phyloP scores from a whole-genome alignment of 2,329 filamentous ascomycete species.

The Talaromyces verruculosus region DNA sequence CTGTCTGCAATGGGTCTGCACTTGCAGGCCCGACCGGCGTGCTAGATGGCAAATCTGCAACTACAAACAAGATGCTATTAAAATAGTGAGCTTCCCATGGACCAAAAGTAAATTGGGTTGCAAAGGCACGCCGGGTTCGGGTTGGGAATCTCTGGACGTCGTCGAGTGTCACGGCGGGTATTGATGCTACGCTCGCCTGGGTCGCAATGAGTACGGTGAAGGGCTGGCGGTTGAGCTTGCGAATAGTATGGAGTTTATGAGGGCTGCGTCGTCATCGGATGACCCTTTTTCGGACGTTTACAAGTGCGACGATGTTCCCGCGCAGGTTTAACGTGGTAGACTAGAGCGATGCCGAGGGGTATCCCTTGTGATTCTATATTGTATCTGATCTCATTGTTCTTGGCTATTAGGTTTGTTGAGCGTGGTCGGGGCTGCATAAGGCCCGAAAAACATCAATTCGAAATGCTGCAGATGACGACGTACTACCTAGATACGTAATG shows the following conservation, averaged over 20 bases:
- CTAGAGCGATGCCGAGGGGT: not conserved
- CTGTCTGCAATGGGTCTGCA: not conserved
- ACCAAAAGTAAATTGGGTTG: not conserved
- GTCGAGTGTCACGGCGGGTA: not conserved
- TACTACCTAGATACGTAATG: no score
- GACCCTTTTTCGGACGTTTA: not conserved
- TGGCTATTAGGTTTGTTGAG: no score
- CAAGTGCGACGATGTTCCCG: not conserved
- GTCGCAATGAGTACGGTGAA: not conserved
- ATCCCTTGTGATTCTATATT: no score
- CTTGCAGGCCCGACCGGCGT: not conserved
- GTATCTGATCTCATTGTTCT: no score
- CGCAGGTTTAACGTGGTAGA: not conserved
- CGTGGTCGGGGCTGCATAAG: no score
- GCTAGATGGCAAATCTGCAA: not conserved
- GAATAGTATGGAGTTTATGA: not conserved
- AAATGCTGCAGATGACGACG: no score
- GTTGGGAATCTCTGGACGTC: not conserved
- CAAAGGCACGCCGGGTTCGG: not conserved
- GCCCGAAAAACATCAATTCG: no score
- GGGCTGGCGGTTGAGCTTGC: not conserved
- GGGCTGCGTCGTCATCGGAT: not conserved
- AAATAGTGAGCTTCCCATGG: not conserved
- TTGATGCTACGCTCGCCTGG: not conserved
- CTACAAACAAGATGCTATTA: not conserved